Evolutionary conservation across 2,329 filamentous ascomycete species (phyloP).

Genomic region (Colletotrichum sublineola): DNA sequence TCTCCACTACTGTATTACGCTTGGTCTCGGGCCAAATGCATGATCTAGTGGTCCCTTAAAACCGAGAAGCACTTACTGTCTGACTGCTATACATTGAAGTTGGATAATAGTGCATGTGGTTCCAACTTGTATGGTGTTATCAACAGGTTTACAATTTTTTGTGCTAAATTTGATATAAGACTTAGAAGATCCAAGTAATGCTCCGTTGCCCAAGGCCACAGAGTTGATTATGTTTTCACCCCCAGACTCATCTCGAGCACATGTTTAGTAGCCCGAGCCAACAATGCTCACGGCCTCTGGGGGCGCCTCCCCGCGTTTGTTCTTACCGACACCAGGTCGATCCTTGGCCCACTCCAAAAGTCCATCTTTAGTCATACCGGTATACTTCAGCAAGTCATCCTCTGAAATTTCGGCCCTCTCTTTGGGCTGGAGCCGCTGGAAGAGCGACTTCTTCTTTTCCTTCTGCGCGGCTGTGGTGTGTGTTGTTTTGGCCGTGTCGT

Average conservation of each 20-base stretch:
- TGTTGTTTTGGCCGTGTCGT: not conserved
- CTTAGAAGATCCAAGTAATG: no score
- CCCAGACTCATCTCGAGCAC: not conserved
- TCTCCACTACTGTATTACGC: no score
- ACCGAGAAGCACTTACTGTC: no score
- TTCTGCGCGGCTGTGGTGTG: not conserved
- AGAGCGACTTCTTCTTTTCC: slow-evolving; percentile 48
- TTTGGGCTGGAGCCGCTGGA: slow-evolving; percentile 48
- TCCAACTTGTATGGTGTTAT: no score
- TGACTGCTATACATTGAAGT: no score
- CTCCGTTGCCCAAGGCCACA: no score
- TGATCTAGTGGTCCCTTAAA: no score
- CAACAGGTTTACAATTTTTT: no score
- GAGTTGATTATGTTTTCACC: no score
- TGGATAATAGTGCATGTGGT: no score
- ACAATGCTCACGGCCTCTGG: not conserved
- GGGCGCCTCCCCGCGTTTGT: not conserved
- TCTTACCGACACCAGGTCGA: slow-evolving; percentile 53
- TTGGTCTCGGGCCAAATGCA: no score
- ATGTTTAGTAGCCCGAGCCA: not conserved
- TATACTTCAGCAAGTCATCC: slow-evolving; percentile 57
- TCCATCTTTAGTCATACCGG: slow-evolving; percentile 51
- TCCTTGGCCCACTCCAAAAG: slow-evolving; percentile 53
- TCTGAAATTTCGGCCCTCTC: slow-evolving; percentile 53
- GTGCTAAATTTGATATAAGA: no score